These are phyloP conservation scores for Theobroma cacao DNA, from an alignment of 345 rosid genomes.

Conservation along the genomic window DNA sequence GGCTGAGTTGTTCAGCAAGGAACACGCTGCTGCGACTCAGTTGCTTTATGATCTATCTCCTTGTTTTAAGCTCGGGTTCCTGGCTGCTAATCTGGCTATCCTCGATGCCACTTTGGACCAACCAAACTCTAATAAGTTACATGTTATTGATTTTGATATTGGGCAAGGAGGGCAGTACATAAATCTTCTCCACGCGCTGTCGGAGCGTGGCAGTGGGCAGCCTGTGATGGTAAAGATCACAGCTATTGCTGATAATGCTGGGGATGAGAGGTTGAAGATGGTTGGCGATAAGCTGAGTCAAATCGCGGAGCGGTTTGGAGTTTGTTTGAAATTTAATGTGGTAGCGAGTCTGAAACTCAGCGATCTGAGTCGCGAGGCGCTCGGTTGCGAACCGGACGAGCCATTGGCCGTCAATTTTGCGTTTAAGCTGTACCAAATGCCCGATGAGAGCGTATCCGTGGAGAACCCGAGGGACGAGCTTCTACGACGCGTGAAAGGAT, in stretches of 20 bases:
- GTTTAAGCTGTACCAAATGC: constrained; percentile 63
- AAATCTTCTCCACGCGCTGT: constrained; percentile 68
- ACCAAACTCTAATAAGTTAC: constrained; percentile 34
- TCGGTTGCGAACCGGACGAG: constrained; percentile 66
- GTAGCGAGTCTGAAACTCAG: constrained; percentile 37
- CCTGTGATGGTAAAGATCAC: constrained; percentile 59
- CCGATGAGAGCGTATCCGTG: constrained; percentile 84
- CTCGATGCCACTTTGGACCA: constrained; percentile 57
- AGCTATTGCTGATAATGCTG: constrained; percentile 46
- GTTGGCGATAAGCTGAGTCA: constrained; percentile 47
- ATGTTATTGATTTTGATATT: constrained; percentile 80
- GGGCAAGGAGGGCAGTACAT: constrained; percentile 77
- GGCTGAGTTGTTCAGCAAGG: constrained; percentile 53
- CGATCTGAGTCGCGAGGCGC: constrained; percentile 61
- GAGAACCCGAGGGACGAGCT: constrained; percentile 94
- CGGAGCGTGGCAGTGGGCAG: constrained; percentile 37
- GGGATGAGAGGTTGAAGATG: constrained; percentile 45
- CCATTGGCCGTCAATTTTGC: constrained; percentile 79
- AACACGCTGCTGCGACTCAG: constrained; percentile 57
- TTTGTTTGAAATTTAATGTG: constrained; percentile 48
- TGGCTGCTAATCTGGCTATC: constrained; percentile 87
- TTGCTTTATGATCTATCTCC: constrained; percentile 67
- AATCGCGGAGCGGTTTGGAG: constrained; percentile 40
- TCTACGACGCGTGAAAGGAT: constrained; percentile 76
- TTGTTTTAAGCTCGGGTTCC: constrained; percentile 78